Conservation (phyloP, 2,329 filamentous ascomycete genomes). For the Periconia macrospinosa region DNA sequence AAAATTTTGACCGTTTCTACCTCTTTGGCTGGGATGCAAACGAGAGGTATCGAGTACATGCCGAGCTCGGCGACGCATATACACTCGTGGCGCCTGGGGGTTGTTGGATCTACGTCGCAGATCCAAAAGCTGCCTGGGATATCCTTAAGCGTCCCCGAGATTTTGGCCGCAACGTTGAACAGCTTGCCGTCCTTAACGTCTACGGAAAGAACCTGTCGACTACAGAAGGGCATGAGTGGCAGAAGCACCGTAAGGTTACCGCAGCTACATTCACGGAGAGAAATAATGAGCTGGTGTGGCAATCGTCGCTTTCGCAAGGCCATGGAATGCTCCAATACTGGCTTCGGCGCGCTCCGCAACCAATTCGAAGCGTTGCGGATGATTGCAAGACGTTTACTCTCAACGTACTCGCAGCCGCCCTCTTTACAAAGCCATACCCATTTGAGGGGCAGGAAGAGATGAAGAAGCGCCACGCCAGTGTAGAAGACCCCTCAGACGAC, state of each 20-base stretch:
- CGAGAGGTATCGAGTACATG: constrained; percentile 11
- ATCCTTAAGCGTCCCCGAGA: constrained; percentile 14
- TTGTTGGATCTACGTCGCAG: constrained; percentile 10
- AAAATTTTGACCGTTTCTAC: neutral
- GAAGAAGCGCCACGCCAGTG: too few species aligned
- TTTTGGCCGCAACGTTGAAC: constrained; percentile 15
- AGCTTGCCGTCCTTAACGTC: constrained; percentile 22
- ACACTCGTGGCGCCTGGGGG: constrained; percentile 13
- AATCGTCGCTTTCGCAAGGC: constrained; percentile 14
- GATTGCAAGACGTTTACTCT: constrained; percentile 16
- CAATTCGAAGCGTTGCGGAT: neutral
- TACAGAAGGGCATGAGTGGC: constrained; percentile 28
- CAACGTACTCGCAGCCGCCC: constrained; percentile 15
- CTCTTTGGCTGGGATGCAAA: constrained; percentile 19
- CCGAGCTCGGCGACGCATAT: constrained; percentile 16
- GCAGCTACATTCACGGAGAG: constrained; percentile 25
- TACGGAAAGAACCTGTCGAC: constrained; percentile 23
- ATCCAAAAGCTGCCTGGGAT: constrained; percentile 12
- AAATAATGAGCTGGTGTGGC: constrained; percentile 32
- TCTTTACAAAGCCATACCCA: constrained; percentile 12
- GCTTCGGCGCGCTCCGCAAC: constrained; percentile 1
- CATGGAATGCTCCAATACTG: constrained; percentile 22
- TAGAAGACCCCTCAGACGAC: too few species aligned
- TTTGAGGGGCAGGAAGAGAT: constrained; percentile 10
- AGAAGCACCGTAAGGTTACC: constrained; percentile 28